Percentiles rank a stretch among this genome's conserved stretches.
phyloP scores from a whole-genome alignment of 2,329 filamentous ascomycete genomes.

The Elsinoe australis region DNA sequence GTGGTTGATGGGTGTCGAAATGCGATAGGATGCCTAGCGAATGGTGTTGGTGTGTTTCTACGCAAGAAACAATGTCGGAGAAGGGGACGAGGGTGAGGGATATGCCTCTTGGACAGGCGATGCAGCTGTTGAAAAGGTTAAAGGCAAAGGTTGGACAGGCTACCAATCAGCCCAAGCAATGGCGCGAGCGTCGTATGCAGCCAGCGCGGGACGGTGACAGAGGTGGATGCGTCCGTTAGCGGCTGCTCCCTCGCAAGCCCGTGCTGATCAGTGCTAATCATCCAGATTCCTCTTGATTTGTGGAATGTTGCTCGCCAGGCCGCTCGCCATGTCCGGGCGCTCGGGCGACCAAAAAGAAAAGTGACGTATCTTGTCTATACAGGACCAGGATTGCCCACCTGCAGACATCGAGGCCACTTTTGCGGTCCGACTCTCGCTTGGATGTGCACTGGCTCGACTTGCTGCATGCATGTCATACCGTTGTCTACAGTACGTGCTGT shows the following conservation, averaged over 20 bases:
- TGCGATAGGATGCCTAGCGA: not conserved
- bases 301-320: not conserved
- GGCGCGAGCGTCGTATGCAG: not conserved
- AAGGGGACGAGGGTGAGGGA: not conserved
- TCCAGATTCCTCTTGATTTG: too few species aligned
- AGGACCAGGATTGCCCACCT: too few species aligned
- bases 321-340: too few species aligned
- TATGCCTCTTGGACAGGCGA: not conserved
- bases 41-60: constrained; percentile 10
- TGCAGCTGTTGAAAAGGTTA: not conserved
- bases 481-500: too few species aligned
- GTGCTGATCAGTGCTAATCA: too few species aligned
- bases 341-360: too few species aligned
- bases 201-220: constrained; percentile 2
- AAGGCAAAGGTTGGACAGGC: constrained; percentile 7
- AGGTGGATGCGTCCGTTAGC: constrained; percentile 9
- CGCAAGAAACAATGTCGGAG: not conserved
- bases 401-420: not conserved
- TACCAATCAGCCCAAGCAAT: not conserved
- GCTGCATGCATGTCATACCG: constrained; percentile 2
- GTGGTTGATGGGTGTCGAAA: not conserved
- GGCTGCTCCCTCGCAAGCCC: too few species aligned
- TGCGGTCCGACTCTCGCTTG: constrained; percentile 3
- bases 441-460: not conserved
- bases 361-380: too few species aligned